Base-by-base conservation (phyloP, 2,329 filamentous ascomycete genomes). In the Lecanicillium sp. region DNA sequence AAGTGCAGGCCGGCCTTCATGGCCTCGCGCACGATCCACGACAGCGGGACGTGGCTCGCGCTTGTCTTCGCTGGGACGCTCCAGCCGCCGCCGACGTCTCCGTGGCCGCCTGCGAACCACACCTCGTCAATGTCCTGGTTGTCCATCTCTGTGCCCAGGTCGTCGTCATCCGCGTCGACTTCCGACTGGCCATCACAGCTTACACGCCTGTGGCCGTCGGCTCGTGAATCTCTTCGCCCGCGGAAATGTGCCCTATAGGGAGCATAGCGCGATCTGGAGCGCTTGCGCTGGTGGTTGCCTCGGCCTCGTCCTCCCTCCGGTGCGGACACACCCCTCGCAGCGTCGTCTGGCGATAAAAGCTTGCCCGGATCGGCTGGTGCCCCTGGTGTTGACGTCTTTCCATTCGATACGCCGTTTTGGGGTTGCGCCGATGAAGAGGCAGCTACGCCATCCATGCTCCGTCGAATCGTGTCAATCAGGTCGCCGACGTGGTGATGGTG, bases 1-100 rank as follows among this genome's bases (percentile, higher is more conserved):
- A 92, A 87, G 0, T 67, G 63, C 13, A 90, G 69, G 0, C 85
- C 84, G 0, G 85, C 84, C 33, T 60, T 61, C 47, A 71, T 71
- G 3, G 71, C 70, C 39, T 74, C 69, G 19, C 69, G 61, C 1
- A 86, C 73, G 72, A 87, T 86, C 74, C 81, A 86, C 0, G 80
- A 72, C 2, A 86, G 65, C 0, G 81, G 79, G 2, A 80, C 70
- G 48, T 86, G 81, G 46, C 79, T 84, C 17, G 84, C 66, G 7
- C 79, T 71, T 52, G 84, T 83, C 17, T 66, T 65, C 0, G 65
- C 57, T 0, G 75, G 61, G 4, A 72, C 62, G 36, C 75, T 73
- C 84, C 84, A 88, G 0, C 85, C 85, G 9, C 85, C 85, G 2
- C 85, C 85, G 20, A 89, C 78, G 45, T 90, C 85, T 2, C 77